A percentile compares a stretch with the other conserved stretches of the same genome.
phyloP scores from a whole-genome alignment of 768 basidiomycete species.

The Pisolithus tinctorius region DNA sequence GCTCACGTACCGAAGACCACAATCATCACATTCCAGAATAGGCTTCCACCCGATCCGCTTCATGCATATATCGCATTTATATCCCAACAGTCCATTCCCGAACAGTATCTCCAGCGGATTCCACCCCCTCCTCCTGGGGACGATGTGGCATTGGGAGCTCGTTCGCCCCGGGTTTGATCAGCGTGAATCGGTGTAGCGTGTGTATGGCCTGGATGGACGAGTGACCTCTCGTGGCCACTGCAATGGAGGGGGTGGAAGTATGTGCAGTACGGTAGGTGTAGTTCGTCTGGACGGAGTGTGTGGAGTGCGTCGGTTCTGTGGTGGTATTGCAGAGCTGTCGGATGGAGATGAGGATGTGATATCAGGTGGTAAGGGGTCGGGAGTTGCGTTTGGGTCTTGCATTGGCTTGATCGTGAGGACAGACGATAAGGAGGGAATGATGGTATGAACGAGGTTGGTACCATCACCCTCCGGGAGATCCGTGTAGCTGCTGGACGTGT shows the following conservation, averaged over 20 bases:
- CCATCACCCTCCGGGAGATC: constrained; percentile 54
- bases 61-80: constrained; percentile 76
- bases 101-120: constrained; percentile 77
- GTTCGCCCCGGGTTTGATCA: constrained; percentile 73
- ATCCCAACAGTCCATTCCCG: constrained; percentile 59
- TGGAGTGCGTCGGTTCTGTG: constrained; percentile 36
- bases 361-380: constrained; percentile 36
- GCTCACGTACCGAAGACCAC: constrained; percentile 55
- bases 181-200: constrained; percentile 78
- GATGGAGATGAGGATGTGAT: constrained; percentile 15
- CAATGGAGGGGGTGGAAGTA: constrained; percentile 40
- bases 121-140: constrained; percentile 45
- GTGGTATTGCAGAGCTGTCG: constrained; percentile 28
- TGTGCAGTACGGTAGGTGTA: constrained; percentile 57
- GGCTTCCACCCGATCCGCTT: constrained; percentile 87
- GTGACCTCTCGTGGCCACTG: constrained; percentile 71
- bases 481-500: constrained; percentile 44
- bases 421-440: constrained; percentile 57
- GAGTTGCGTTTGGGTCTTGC: constrained; percentile 42
- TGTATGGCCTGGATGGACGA: constrained; percentile 56
- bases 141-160: constrained; percentile 25
- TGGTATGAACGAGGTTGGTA: constrained; percentile 31
- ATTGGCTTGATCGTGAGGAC: constrained; percentile 63
- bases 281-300: constrained; percentile 43
- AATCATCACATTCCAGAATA: constrained; percentile 84